Base-by-base conservation (phyloP, 2,329 filamentous ascomycete genomes). In the Gaeumannomyces tritici region DNA sequence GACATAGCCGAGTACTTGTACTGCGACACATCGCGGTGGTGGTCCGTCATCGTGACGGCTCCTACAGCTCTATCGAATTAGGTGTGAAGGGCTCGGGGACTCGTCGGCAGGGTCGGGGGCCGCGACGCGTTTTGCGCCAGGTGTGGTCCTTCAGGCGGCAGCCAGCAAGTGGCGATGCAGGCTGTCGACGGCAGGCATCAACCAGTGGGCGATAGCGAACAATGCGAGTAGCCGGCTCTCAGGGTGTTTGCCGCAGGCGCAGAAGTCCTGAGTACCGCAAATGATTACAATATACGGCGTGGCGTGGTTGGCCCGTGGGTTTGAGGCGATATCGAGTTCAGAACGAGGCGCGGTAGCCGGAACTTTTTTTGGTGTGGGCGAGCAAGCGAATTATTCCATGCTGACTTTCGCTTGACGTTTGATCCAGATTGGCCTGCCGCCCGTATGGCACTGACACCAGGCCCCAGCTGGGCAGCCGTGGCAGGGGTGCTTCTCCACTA, bases 1-100 rank as follows among this genome's bases (percentile, higher is more conserved):
- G 95, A 99, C 95, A 99, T 98, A 76, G 91, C 92, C 87, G 92
- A 92, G 85, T 97, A 96, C 79, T 97, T 97, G 85, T 96, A 97
- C 79, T 96, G 93, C 77, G 91, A 93, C 72, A 96, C 90, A 89
- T 95, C 86, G 77, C 85, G 85, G 72, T 88, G 81, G 75, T 85
- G 82, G 35, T 88, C 89, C 76, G 89, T 83, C 90, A 93, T 93
- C 63, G 74, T 82, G 75, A 68, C 72, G 71, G 69, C 59, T 55
- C 29, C 11, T 28, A 31, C 29, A 18, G 42, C 31, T 33, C 35
- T 51, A n/a, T 47, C 61, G 27, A 31, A 31, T 54, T 12, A 51
- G 28, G 51, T 33, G 28, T 42, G 26, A 61, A 60, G 51, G 47
- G 51, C 59, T 28, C 57, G 62, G 60, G 28, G 31, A 28, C 31